These are phyloP conservation scores for Amanita subjunquillea DNA, from an alignment of 768 basidiomycete genomes.

Conservation along the genomic window DNA sequence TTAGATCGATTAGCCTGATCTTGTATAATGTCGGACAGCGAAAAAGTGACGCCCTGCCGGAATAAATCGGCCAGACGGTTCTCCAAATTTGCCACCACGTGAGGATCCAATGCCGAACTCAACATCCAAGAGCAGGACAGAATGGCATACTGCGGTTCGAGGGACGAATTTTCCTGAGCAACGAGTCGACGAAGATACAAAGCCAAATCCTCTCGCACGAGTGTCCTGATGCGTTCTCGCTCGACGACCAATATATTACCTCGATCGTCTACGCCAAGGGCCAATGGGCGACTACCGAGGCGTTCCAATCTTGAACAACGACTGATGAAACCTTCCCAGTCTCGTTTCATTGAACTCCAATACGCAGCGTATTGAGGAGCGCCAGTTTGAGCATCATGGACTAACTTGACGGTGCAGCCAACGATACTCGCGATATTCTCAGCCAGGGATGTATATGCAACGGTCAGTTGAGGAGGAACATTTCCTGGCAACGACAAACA, in stretches of 20 bases:
- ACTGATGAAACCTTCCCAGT: constrained; percentile 95
- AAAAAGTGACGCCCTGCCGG: constrained; percentile 71
- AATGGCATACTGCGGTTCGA: constrained; percentile 45
- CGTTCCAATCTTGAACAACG: constrained; percentile 87
- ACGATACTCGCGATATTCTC: constrained; percentile 79
- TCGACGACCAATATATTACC: constrained; percentile 56
- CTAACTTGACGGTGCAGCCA: constrained; percentile 72
- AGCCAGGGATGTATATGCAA: constrained; percentile 53
- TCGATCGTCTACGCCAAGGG: constrained; percentile 38
- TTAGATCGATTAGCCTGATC: constrained; percentile 48
- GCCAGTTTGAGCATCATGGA: constrained; percentile 69
- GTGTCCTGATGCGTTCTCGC: constrained; percentile 61
- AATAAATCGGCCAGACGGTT: constrained; percentile 49
- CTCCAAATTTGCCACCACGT: constrained; percentile 47
- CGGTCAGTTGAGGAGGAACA: constrained; percentile 43
- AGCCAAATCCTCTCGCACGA: constrained; percentile 60
- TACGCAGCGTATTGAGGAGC: constrained; percentile 69
- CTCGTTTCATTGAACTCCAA: constrained; percentile 77
- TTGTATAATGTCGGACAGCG: constrained; percentile 63
- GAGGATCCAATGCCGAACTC: constrained; percentile 48
- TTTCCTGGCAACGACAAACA: constrained; percentile 57
- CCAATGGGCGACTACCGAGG: constrained; percentile 71
- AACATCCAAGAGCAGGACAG: constrained; percentile 57
- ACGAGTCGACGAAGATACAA: constrained; percentile 46
- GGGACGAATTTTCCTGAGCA: constrained; percentile 23